Base-by-base conservation (phyloP, 2,329 filamentous ascomycete genomes). In the Pseudopithomyces maydicus region DNA sequence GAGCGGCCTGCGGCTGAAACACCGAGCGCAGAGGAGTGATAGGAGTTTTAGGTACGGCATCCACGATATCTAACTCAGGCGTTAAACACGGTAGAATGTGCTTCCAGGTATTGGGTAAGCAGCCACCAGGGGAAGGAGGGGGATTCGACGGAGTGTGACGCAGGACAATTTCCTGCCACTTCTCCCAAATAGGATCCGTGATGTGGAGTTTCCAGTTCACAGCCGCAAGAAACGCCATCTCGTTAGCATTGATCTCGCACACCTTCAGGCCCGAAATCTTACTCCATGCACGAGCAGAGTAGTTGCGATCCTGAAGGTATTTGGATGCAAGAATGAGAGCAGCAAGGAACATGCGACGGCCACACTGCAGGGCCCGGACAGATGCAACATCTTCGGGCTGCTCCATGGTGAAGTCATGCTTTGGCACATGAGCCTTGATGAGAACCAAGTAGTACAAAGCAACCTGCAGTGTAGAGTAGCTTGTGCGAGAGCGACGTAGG, bases 261-360 rank as follows among this genome's bases (percentile, higher is more conserved):
- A 92, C 93, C 74, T 91, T 92, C 55, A 99, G 82, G n/a, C 95
- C 95, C 17, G 95, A 98, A 67, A 99, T 99, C 82, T 97, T 98
- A 77, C 94, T 98, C 95, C 95, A 99, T 41, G 95, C 95, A 54
- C 94, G 89, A 47, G 95, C 92, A 14, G 95, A 98, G 78, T 96
- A 99, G 79, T 98, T 99, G 66, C 94, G 89, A 75, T 99, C 95
- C 78, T 99, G 95, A 45, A 99, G 82, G 74, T 98, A 99, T 81
- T 99, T 99, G 35, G 95, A 98, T 1, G 95, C 95, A 55, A 99
- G 83, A 64, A 99, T 98, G 59, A 99, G 83, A 46, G 94, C 93
- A 11, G 95, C 89, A 52, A 99, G 84, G 74, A 99, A 98, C 94
- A 98, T 98, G 70, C 95, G 92, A 60, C 95, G 90, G 54, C 95